Conservation (phyloP, 2,329 filamentous ascomycete genomes). For the Zalaria sp. region DNA sequence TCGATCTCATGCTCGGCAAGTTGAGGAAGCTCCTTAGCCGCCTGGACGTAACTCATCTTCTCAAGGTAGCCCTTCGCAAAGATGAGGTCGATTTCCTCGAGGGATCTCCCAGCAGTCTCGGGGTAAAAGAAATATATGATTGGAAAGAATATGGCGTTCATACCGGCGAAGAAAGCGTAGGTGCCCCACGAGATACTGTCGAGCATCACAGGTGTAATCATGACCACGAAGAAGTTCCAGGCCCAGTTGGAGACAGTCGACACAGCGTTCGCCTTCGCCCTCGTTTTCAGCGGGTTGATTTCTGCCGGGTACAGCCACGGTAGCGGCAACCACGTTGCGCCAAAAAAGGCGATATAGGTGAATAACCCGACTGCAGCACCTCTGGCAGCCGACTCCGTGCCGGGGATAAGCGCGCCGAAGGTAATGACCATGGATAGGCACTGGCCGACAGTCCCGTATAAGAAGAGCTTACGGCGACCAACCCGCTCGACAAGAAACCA, state of each 20-base stretch:
- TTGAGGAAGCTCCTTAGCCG: conserved; percentile 20
- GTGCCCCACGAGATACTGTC: conserved; percentile 32
- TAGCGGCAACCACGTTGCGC: conserved; percentile 36
- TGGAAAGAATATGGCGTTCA: conserved; percentile 38
- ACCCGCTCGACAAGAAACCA: conserved; percentile 53
- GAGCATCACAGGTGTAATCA: conserved; percentile 29
- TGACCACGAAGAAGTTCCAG: conserved; percentile 8
- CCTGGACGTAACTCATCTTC: conserved; percentile 21
- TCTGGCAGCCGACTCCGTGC: conserved; percentile 22
- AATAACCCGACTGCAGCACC: conserved; percentile 48
- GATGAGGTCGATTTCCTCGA: conserved; percentile 40
- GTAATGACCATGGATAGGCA: conserved; percentile 37
- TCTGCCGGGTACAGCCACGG: conserved; percentile 16
- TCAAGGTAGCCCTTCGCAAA: conserved; percentile 14
- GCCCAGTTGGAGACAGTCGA: conserved; percentile 33
- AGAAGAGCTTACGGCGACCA: conserved; percentile 31
- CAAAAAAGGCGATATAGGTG: conserved; percentile 56
- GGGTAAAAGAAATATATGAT: conserved; percentile 43
- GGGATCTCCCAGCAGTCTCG: conserved; percentile 35
- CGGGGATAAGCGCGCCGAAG: conserved; percentile 21
- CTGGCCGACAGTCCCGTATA: conserved; percentile 35
- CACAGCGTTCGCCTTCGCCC: conserved; percentile 32
- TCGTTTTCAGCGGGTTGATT: conserved; percentile 36
- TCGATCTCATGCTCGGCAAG: conserved; percentile 19
- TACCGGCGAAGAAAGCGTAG: conserved; percentile 34